Evolutionary conservation across 176 grass and related monocot genomes (phyloP), one percentile per base, ranked within the genome.

Genomic region (Themeda triandra): DNA sequence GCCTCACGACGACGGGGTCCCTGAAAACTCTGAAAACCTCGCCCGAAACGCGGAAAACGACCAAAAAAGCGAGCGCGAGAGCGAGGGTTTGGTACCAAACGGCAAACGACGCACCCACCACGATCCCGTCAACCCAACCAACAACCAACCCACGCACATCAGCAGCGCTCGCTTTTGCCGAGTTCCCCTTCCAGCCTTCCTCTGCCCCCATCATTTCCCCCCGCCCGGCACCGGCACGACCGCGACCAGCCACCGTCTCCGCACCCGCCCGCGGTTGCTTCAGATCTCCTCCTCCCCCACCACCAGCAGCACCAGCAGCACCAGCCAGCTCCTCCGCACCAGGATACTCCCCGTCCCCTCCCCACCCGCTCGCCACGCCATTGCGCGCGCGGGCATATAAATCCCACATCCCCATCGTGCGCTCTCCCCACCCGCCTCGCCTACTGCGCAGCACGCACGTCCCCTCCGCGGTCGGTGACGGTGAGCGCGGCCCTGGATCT

Each of bases 241-340:
- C 76, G 77, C 87, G 87, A 85, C 82, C 77, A 85, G 37, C 82
- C 82, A 89, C 82, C 82, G 76, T 40, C 75, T 77, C 49, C 30
- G 51, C 32, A 51, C 74, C 40, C 46, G 46, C 4, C 21, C 10
- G 58, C 62, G 82, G 63, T 89, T 89, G 82, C 87, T 89, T 89
- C 82, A 85, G 87, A 89, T 89, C 87, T 85, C 77, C 87, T 41
- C 82, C 35, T 81, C 87, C 81, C 0, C 71, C 63, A 1, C 65
- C 31, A 3, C 24, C 7, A 25, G 13, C 70, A 73, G 40, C 70
- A 14, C 5, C 40, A 6, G 28, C 11, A 6, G 13, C 48, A 10
- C 6, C 84, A 40, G n/a, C 77, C 35, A 68, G 17, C 54, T 32
- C 28, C 84, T 18, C 13, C 83, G 56, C 56, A 60, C 56, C 56